Percentiles rank a stretch among this genome's conserved stretches.
These are phyloP conservation scores for Leishmania tarentolae DNA, from an alignment of 208 protist genomes.

Conservation along the genomic window DNA sequence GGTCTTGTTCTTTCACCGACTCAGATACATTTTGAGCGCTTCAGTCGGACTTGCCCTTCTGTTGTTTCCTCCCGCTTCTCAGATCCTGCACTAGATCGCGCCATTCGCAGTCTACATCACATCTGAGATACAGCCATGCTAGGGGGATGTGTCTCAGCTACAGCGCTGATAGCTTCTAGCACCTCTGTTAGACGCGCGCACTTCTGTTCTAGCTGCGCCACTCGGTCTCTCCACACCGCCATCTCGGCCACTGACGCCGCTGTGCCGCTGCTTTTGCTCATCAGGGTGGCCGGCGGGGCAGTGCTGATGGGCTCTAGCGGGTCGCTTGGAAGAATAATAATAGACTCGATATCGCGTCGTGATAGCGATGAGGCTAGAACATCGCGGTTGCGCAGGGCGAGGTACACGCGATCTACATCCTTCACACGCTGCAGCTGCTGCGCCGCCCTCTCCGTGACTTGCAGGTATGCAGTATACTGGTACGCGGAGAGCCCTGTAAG, in stretches of 20 bases:
- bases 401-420: slow-evolving; percentile 62
- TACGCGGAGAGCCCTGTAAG: slow-evolving; percentile 50
- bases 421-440: slow-evolving; percentile 57
- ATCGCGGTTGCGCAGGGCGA: slow-evolving; percentile 45
- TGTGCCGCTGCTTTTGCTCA: slow-evolving; percentile 1
- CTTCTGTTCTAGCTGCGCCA: slow-evolving; percentile 43
- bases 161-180: slow-evolving; percentile 46
- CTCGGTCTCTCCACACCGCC: slow-evolving; percentile 27
- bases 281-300: background rate
- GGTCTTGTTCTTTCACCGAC: background rate
- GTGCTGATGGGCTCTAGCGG: slow-evolving; percentile 22
- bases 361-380: slow-evolving; percentile 51
- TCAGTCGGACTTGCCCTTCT: background rate
- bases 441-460: slow-evolving; percentile 37
- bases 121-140: slow-evolving; percentile 51
- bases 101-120: background rate
- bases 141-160: slow-evolving; percentile 46
- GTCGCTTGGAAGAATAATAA: slow-evolving; percentile 38
- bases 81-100: background rate
- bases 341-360: slow-evolving; percentile 53
- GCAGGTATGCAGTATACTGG: slow-evolving; percentile 48
- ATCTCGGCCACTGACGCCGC: slow-evolving; percentile 17
- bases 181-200: slow-evolving; percentile 37
- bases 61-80: background rate
- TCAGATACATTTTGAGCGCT: background rate